Percentiles rank a stretch among this genome's conserved stretches.
phyloP scores from a whole-genome alignment of 768 basidiomycete genomes.

The Lactifluus volemus region DNA sequence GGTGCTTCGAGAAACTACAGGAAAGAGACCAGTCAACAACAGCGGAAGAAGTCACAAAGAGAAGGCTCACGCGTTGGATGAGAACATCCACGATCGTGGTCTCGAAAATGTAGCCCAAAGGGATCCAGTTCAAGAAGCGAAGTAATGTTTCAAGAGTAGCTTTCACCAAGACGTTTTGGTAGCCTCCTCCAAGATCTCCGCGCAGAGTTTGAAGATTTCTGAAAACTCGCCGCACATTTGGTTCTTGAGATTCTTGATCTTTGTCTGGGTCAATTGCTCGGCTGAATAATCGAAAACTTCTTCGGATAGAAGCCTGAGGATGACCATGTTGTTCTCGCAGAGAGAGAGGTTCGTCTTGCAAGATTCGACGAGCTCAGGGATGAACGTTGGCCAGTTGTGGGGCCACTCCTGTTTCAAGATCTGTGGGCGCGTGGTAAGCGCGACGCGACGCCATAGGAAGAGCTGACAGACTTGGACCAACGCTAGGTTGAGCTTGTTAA shows the following conservation, averaged over 20 bases:
- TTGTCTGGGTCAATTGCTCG: slow-evolving; percentile 96
- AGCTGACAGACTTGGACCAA: slow-evolving; percentile 68
- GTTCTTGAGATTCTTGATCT: slow-evolving; percentile 95
- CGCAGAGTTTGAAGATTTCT: slow-evolving; percentile 96
- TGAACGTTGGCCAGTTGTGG: slow-evolving; percentile 97
- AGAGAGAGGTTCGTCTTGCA: slow-evolving; percentile 93
- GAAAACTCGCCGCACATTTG: slow-evolving; percentile 97
- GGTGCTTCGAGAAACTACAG: slow-evolving; percentile 91
- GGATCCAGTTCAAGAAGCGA: slow-evolving; percentile 98
- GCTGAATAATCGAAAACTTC: slow-evolving; percentile 99
- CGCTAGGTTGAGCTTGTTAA: slow-evolving; percentile 95
- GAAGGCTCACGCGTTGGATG: slow-evolving; percentile 68
- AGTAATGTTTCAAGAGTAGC: slow-evolving; percentile 92
- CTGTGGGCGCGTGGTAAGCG: slow-evolving; percentile 33
- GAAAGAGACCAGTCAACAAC: slow-evolving; percentile 14
- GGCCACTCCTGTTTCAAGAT: slow-evolving; percentile 99
- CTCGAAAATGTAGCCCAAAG: slow-evolving; percentile 97
- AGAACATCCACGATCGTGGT: slow-evolving; percentile 94
- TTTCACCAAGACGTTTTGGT: slow-evolving; percentile 91
- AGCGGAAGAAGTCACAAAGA: not conserved
- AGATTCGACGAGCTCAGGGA: slow-evolving; percentile 92
- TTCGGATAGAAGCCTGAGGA: slow-evolving; percentile 92
- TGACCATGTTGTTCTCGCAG: slow-evolving; percentile 99
- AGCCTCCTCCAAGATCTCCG: slow-evolving; percentile 95
- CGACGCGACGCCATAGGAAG: not conserved